A percentile compares a stretch with the other conserved stretches of the same genome.
Evolutionary conservation across 495 filamentous ascomycete species (phyloP).

Genomic region (Annulohypoxylon nitens): DNA sequence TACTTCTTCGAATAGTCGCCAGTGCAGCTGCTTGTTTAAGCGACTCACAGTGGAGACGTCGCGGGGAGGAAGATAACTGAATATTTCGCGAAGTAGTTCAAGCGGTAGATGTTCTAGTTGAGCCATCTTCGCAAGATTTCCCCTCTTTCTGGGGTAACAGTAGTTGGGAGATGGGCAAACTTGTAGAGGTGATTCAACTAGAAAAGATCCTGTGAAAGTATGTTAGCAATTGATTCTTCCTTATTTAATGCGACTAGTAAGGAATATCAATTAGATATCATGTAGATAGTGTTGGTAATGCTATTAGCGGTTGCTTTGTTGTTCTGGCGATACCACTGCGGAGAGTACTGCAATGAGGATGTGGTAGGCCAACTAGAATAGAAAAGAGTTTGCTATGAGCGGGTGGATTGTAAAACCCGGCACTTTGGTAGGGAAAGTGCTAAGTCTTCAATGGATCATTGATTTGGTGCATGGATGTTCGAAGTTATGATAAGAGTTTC

Average conservation of each 20-base stretch:
- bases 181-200: not conserved
- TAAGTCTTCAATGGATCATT: too few relatives aligned
- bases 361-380: not conserved
- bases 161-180: not conserved
- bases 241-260: not conserved
- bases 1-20: not conserved
- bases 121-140: not conserved
- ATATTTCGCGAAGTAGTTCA: not conserved
- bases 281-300: not conserved
- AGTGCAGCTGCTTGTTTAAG: slow-evolving; percentile 6
- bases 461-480: too few relatives aligned
- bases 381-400: too few relatives aligned
- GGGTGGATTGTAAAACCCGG: too few relatives aligned
- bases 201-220: not conserved
- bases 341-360: not conserved
- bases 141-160: not conserved
- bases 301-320: not conserved
- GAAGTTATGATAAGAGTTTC: too few relatives aligned
- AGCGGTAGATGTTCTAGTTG: not conserved
- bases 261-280: not conserved
- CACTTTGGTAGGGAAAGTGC: too few relatives aligned
- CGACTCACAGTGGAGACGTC: not conserved
- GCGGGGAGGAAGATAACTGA: not conserved
- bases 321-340: not conserved
- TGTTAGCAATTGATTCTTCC: not conserved